Evolutionary conservation across 139 green algal genomes (phyloP), one percentile per base, ranked within the genome.

Genomic region (Chlorella sp.): DNA sequence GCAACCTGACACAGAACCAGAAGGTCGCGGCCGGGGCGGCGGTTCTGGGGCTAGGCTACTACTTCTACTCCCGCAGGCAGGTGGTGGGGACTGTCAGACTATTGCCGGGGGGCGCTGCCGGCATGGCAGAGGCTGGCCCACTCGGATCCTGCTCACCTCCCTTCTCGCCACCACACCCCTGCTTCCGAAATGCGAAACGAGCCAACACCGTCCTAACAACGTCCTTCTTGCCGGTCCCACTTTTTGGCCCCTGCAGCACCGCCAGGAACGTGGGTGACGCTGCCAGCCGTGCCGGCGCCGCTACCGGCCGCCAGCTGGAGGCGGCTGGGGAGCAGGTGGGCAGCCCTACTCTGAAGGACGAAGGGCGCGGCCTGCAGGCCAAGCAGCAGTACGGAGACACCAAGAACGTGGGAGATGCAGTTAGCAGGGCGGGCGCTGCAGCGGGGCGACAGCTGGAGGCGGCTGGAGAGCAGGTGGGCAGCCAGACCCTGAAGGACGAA

Each of bases 381-480:
- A 84, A 84, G 79, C 79, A 84, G 79, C 79, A 84, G 40, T 84
- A n/a, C n/a, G n/a, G n/a, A n/a, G n/a, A n/a, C 11, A 40, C 79
- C 40, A 66, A 66, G 40, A 84, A 84, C 79, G 28, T 84, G 28
- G 79, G 79, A 0, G 79, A 84, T 9, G 79, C 79, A 0, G 79
- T 40, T 40, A 84, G 79, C 79, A 22, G 79, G 40, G 79, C 79
- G 24, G 79, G 79, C 36, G 75, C 75, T 0, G 75, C 75, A 7
- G 37, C 75, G 2, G 75, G 75, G 75, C 75, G 75, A 1, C n/a
- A 22, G n/a, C 34, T 81, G n/a, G 75, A 81, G 75, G 75, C 75
- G 12, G 75, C 75, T 0, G 75, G 75, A 19, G n/a, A 81, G 12
- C 53, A 81, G 75, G 42, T 57, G 9, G 79, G 79, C 37, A 84